These are phyloP conservation scores for Sugiyamaella pinicola DNA, from an alignment of 1,139 yeast genomes.

Conservation along the genomic window DNA sequence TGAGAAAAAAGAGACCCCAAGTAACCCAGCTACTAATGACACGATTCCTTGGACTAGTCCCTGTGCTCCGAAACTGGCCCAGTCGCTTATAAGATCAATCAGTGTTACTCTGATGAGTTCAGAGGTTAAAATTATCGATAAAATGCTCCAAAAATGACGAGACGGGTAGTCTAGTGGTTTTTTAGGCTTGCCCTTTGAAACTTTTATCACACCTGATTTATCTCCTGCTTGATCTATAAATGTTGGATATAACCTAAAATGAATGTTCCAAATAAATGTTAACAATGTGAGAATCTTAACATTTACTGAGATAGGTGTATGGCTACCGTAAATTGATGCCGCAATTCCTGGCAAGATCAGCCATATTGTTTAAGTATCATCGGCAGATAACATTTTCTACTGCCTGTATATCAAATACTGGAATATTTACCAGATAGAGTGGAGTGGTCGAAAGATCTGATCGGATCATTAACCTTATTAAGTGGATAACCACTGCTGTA, in stretches of 20 bases:
- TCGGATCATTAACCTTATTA: too few species aligned
- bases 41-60: constrained; percentile 9
- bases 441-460: background rate
- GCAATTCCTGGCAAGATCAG: constrained; percentile 21
- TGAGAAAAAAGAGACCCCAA: constrained; percentile 5
- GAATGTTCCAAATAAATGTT: constrained; percentile 30
- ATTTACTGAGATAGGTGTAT: constrained; percentile 25
- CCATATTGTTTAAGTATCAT: constrained; percentile 26
- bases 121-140: constrained; percentile 7
- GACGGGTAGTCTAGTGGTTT: constrained; percentile 22
- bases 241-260: constrained; percentile 28
- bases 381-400: constrained; percentile 16
- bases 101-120: constrained; percentile 15
- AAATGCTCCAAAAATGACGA: constrained; percentile 20
- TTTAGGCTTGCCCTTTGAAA: constrained; percentile 13
- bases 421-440: too few species aligned
- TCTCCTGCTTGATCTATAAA: constrained; percentile 19
- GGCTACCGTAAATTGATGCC: constrained; percentile 12
- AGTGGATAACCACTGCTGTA: background rate
- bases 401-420: too few species aligned
- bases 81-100: constrained; percentile 4
- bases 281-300: constrained; percentile 28
- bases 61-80: constrained; percentile 2
- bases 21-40: constrained; percentile 9
- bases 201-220: constrained; percentile 1